Conservation (phyloP, 2,329 filamentous ascomycete genomes). For the Fusarium fujikuroi region DNA sequence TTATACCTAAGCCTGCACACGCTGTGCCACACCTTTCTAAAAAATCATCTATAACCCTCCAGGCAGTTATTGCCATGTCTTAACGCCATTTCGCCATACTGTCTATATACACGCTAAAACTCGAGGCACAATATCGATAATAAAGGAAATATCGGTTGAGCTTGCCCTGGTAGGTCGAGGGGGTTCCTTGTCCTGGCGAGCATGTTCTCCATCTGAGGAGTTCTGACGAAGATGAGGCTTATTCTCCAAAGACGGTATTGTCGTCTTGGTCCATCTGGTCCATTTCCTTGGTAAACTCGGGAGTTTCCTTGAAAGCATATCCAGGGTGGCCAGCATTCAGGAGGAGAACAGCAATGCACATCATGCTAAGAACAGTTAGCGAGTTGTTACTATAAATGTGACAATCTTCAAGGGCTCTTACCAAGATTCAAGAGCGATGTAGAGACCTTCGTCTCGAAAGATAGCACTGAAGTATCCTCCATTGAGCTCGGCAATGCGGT, state of each 20-base stretch:
- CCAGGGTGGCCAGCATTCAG: conserved; percentile 41
- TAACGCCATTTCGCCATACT: conserved; percentile 25
- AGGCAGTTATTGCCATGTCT: not conserved
- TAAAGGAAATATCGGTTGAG: not conserved
- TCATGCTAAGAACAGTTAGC: conserved; percentile 33
- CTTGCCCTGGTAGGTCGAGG: not conserved
- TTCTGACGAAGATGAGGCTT: too few species aligned
- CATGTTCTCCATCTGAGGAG: not conserved
- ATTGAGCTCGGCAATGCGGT: conserved; percentile 67
- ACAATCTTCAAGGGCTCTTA: conserved; percentile 5
- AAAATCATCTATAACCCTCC: not conserved
- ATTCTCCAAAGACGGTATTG: not conserved
- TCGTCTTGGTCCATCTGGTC: conserved; percentile 6
- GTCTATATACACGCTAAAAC: not conserved
- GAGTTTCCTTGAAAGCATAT: conserved; percentile 15
- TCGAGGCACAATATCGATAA: not conserved
- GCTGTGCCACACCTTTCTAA: not conserved
- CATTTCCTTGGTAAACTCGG: conserved; percentile 1
- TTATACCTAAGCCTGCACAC: not conserved
- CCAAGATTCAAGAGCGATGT: conserved; percentile 42
- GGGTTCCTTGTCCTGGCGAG: not conserved
- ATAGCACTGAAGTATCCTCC: conserved; percentile 59
- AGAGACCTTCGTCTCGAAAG: conserved; percentile 41
- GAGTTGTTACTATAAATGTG: not conserved
- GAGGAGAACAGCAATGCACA: conserved; percentile 36